Base-by-base conservation (phyloP, 768 basidiomycete genomes). In the Inosperma sp. region DNA sequence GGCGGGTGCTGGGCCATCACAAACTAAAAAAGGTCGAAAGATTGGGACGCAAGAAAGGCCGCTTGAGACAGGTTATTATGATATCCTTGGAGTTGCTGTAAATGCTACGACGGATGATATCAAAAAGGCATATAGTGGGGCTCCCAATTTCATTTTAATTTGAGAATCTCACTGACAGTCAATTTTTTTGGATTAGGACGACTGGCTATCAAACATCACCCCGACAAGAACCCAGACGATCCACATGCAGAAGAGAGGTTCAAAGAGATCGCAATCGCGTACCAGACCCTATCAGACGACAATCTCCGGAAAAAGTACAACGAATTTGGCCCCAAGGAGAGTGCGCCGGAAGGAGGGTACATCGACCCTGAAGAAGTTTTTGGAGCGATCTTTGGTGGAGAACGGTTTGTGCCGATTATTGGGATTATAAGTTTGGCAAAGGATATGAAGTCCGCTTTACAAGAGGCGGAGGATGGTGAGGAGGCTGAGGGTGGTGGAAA, bases 401-500 rank as follows among this genome's bases (percentile, higher is more conserved):
- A 93, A 45, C 71, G 83, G 25, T 94, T 94, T 67, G 69, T 83
- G 36, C 83, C 89, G 2, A 89, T 94, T 62, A 93, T 95, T 62
- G 93, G 93, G 7, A 77, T 85, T 36, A 93, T 94, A 58, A 88
- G 88, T 54, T 71, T 95, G 48, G 93, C 89, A 25, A 77, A 80
- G 59, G 93, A 95, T 60, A 93, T 95, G 93, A 95, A 95, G 72
- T 78, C 85, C 2, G 93, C 90, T 4, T 67, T 94, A 62, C 92
- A 94, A 61, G 91, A 93, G 62, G 90, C 83, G 0, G 87, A 86
- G 30, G 88, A 88, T 43, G 79, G 74, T 0, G 83, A 83, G 50
- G 76, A 65, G 2, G 68, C 64, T 27, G 52, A 75, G 59, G 75
- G 65, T 7, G 72, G 71, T 13, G 79, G 76, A 41, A 79, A 36